Conservation (phyloP, 2,329 filamentous ascomycete genomes). For the Alternaria gaisen region DNA sequence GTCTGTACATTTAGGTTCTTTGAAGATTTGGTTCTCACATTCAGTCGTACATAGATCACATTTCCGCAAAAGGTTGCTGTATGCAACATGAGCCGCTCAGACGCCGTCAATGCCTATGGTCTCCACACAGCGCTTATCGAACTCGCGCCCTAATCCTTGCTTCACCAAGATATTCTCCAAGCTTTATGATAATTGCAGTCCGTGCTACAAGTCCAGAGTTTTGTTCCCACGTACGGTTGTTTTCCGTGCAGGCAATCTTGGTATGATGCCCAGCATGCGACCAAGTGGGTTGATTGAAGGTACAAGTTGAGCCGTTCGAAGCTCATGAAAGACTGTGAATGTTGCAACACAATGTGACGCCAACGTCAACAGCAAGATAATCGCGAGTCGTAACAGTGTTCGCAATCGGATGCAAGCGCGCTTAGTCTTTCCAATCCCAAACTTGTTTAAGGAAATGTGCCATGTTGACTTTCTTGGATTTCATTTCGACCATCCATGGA, state of each 20-base stretch:
- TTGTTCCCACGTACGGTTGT: neutral
- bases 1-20: neutral
- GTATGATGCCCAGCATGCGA: conserved; percentile 49
- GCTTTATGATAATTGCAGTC: conserved; percentile 14
- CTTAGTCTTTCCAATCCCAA: conserved; percentile 89
- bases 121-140: neutral
- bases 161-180: conserved; percentile 9
- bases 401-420: neutral
- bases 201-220: conserved; percentile 10
- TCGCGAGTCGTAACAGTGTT: conserved; percentile 1
- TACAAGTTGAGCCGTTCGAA: conserved; percentile 18
- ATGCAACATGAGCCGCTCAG: conserved; percentile 36
- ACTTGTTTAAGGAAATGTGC: conserved; percentile 90
- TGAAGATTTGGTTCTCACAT: conserved; percentile 1
- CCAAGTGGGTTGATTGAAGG: conserved; percentile 23
- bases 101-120: conserved; percentile 42
- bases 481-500: conserved; percentile 98
- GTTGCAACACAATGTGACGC: conserved; percentile 16
- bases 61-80: conserved; percentile 26
- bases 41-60: conserved; percentile 18
- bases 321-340: conserved; percentile 21
- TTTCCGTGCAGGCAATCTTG: conserved; percentile 7
- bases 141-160: conserved; percentile 2
- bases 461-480: conserved; percentile 96
- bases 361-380: neutral